These are phyloP conservation scores for Lachancea sp. DNA, from an alignment of 805 yeast genomes.

Conservation along the genomic window DNA sequence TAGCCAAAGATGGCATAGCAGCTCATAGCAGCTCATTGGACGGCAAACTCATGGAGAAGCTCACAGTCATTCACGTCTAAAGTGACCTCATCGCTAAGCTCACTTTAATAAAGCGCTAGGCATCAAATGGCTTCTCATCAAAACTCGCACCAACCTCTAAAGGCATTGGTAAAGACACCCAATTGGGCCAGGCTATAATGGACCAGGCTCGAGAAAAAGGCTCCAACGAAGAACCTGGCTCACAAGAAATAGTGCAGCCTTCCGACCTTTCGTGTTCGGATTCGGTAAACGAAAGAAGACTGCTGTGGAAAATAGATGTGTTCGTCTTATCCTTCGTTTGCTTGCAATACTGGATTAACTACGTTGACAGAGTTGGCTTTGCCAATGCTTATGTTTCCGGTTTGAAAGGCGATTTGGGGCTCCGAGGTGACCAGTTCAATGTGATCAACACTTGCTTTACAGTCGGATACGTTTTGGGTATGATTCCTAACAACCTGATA, in stretches of 20 bases:
- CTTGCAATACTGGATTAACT: slow-evolving; percentile 34
- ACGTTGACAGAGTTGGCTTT: slow-evolving; percentile 46
- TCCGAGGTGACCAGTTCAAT: slow-evolving; percentile 43
- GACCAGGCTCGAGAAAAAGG: background rate
- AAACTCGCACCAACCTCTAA: background rate
- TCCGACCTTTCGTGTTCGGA: background rate
- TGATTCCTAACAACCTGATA: slow-evolving; percentile 51
- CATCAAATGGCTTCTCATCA: slow-evolving; percentile 3
- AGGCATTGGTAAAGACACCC: too few relatives aligned
- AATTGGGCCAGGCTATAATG: background rate
- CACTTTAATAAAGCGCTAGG: background rate
- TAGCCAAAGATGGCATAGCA: background rate
- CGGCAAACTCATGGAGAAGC: background rate
- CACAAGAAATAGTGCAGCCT: background rate
- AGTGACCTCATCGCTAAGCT: background rate
- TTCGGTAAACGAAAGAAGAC: slow-evolving; percentile 29
- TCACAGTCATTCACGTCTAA: background rate
- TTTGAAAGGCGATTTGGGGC: slow-evolving; percentile 45
- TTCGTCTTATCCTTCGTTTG: slow-evolving; percentile 20
- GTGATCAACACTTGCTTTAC: slow-evolving; percentile 46
- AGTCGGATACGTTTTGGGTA: slow-evolving; percentile 50
- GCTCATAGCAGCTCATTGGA: background rate
- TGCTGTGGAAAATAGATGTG: slow-evolving; percentile 18
- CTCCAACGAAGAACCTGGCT: background rate
- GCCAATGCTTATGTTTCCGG: slow-evolving; percentile 54